Evolutionary conservation across 78 protist genomes (phyloP).

Genomic region (Dictyostelium citrinum): DNA sequence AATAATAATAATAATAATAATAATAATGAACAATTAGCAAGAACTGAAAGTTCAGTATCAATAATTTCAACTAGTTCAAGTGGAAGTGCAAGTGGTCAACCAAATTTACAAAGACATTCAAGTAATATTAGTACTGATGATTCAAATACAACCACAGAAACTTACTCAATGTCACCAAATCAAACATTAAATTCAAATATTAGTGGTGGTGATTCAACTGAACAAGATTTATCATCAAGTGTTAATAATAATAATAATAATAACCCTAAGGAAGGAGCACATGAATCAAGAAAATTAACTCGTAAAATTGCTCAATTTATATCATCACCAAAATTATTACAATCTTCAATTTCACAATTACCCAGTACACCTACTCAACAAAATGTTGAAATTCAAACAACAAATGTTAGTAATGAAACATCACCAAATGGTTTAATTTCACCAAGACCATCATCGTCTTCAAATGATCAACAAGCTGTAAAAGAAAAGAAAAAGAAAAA

Average conservation of each 20-base stretch:
- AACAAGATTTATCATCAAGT: background rate
- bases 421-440: background rate
- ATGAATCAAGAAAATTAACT: background rate
- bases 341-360: background rate
- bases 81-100: background rate
- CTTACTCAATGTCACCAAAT: constrained; percentile 13
- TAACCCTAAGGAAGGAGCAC: background rate
- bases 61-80: background rate
- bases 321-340: constrained; percentile 5
- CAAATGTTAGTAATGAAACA: background rate
- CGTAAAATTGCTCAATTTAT: constrained; percentile 32
- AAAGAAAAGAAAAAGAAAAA: constrained; percentile 19
- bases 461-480: background rate
- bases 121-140: constrained; percentile 45
- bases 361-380: constrained; percentile 17
- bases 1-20: background rate
- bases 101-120: constrained; percentile 26
- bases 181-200: background rate
- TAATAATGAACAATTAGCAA: background rate
- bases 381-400: background rate
- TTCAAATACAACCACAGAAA: background rate
- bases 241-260: background rate
- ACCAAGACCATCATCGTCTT: background rate
- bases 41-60: constrained; percentile 34
- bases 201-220: background rate